phyloP scores from a whole-genome alignment of 1,139 yeast genomes.

The Yamadazyma triangularis region DNA sequence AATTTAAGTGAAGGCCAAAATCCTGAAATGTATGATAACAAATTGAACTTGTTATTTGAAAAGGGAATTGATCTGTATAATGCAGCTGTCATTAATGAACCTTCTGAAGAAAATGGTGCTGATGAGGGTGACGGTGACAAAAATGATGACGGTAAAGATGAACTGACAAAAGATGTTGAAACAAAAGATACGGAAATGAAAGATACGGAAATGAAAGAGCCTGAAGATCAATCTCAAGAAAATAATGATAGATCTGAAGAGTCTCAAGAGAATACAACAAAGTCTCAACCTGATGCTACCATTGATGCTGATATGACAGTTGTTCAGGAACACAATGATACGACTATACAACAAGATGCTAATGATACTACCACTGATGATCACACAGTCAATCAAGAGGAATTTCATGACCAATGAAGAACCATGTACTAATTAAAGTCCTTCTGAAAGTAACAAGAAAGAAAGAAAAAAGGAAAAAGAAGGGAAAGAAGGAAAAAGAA shows the following conservation, averaged over 20 bases:
- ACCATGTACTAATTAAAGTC: constrained; percentile 4
- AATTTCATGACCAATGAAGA: constrained; percentile 20
- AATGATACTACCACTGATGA: constrained; percentile 44
- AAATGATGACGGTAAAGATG: constrained; percentile 5
- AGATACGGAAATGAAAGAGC: constrained; percentile 4
- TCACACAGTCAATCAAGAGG: constrained; percentile 23
- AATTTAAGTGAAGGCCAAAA: constrained; percentile 22
- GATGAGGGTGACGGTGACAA: constrained; percentile 8
- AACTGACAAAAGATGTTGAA: constrained; percentile 7
- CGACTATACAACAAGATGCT: constrained; percentile 41
- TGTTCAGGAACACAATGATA: constrained; percentile 37
- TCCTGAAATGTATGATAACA: constrained; percentile 18
- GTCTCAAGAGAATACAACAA: constrained; percentile 4
- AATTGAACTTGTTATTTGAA: constrained; percentile 22
- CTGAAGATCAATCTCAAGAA: constrained; percentile 3
- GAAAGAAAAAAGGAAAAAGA: too few relatives aligned
- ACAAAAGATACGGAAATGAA: constrained; percentile 6
- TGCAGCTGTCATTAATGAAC: constrained; percentile 13
- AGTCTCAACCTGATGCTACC: constrained; percentile 6
- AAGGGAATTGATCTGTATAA: constrained; percentile 31
- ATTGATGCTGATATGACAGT: constrained; percentile 35
- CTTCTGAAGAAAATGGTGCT: constrained; percentile 9
- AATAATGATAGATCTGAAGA: constrained; percentile 1
- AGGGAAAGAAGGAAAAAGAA: not conserved
- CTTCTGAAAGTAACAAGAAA: constrained; percentile 2